Conservation (phyloP, 169 alveolate genomes). For the Plasmodium gallinaceum region DNA sequence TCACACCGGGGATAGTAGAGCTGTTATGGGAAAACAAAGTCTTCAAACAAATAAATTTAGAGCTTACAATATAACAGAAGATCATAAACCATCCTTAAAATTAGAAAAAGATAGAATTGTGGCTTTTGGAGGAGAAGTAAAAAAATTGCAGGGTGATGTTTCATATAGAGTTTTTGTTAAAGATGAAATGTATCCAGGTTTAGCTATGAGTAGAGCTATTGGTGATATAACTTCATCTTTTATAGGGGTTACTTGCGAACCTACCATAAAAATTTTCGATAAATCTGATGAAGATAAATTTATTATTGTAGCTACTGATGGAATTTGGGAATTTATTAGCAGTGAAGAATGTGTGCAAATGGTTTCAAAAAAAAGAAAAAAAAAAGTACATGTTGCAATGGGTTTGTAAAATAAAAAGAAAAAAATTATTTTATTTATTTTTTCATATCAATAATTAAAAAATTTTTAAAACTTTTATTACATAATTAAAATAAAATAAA, state of each 20-base stretch:
- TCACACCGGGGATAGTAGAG: constrained; percentile 88
- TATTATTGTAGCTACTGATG: constrained; percentile 84
- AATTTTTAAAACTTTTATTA: not conserved
- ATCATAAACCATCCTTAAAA: constrained; percentile 88
- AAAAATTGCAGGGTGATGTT: constrained; percentile 86
- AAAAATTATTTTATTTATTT: no score
- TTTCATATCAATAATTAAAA: not conserved
- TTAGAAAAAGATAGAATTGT: constrained; percentile 88
- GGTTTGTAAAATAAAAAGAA: constrained; percentile 13
- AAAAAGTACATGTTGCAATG: constrained; percentile 72
- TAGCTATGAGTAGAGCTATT: constrained; percentile 93
- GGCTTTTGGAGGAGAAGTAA: constrained; percentile 91
- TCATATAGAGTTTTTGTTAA: constrained; percentile 90
- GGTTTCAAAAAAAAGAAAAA: constrained; percentile 70
- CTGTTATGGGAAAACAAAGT: constrained; percentile 83
- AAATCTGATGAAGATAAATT: constrained; percentile 78
- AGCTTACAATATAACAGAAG: constrained; percentile 86
- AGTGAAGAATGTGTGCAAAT: constrained; percentile 80
- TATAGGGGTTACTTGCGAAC: constrained; percentile 92
- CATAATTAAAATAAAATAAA: not conserved
- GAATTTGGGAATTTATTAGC: constrained; percentile 85
- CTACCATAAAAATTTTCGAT: constrained; percentile 83
- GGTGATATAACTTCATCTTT: constrained; percentile 92
- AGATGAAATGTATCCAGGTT: constrained; percentile 88
- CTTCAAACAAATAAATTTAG: constrained; percentile 62